Percentiles rank a stretch among this genome's conserved stretches.
Conservation (phyloP, 768 basidiomycete species). For the Dentipellis fragilis region DNA sequence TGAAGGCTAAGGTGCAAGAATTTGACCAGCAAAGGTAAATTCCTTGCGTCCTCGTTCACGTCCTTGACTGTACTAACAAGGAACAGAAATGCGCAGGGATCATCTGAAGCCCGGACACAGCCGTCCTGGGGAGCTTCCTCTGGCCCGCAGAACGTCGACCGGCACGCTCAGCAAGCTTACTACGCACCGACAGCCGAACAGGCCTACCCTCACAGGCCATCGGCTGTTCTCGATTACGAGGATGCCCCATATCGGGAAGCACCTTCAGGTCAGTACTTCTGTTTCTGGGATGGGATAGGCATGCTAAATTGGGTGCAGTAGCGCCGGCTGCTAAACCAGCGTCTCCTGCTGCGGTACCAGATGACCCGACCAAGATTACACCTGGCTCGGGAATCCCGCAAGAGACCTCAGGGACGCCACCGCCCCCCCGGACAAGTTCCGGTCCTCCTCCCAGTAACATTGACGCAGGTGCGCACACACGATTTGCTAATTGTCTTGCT, state of each 20-base stretch:
- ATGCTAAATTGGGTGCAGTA: not conserved
- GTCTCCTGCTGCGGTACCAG: not conserved
- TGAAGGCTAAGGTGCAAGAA: constrained; percentile 79
- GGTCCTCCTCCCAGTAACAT: constrained; percentile 8
- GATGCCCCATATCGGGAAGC: too few species aligned
- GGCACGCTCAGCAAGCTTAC: constrained; percentile 10
- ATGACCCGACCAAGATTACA: not conserved
- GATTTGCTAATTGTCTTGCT: not conserved
- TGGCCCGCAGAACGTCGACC: constrained; percentile 2
- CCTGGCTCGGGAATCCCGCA: not conserved
- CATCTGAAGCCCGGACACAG: not conserved
- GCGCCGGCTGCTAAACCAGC: not conserved
- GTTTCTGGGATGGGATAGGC: too few species aligned
- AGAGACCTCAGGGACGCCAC: not conserved
- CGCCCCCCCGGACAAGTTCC: constrained; percentile 1
- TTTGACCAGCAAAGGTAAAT: constrained; percentile 47
- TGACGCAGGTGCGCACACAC: constrained; percentile 7
- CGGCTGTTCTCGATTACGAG: too few species aligned
- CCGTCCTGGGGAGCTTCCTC: not conserved
- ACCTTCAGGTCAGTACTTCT: too few species aligned
- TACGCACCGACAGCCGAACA: constrained; percentile 7
- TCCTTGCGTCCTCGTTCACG: not conserved
- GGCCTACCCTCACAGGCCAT: not conserved
- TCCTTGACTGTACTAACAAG: not conserved
- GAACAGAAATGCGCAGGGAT: constrained; percentile 3